A percentile compares a stretch with the other conserved stretches of the same genome.
phyloP scores from a whole-genome alignment of 225 moss, liverwort and hornwort species.

The Climacium dendroides region DNA sequence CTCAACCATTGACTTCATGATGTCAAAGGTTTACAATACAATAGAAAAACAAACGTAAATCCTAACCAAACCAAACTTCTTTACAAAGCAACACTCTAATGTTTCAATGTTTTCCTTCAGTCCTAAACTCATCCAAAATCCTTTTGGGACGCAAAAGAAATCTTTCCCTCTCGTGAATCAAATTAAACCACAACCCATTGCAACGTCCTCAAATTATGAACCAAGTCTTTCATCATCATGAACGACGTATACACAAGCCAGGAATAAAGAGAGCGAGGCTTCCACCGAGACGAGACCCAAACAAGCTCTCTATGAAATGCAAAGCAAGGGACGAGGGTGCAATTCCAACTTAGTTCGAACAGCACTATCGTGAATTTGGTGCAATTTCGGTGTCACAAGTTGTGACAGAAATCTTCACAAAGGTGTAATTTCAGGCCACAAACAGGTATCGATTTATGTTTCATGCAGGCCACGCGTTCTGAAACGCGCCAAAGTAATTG shows the following conservation, averaged over 20 bases:
- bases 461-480: neutral
- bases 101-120: neutral
- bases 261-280: neutral
- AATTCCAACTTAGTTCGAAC: neutral
- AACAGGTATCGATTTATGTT: neutral
- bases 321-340: neutral
- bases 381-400: neutral
- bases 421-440: too few relatives aligned
- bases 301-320: neutral
- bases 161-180: neutral
- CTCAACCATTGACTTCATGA: neutral
- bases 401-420: too few relatives aligned
- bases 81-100: too few relatives aligned
- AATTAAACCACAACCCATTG: neutral
- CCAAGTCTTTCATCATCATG: neutral
- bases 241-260: neutral
- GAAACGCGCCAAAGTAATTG: too few relatives aligned
- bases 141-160: neutral
- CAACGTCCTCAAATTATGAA: neutral
- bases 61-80: neutral
- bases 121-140: neutral
- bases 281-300: neutral
- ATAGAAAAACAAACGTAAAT: neutral
- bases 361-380: too few relatives aligned
- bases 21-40: neutral